Evolutionary conservation across 2,329 filamentous ascomycete species (phyloP).

Genomic region (Fusarium brevicatenulatum): DNA sequence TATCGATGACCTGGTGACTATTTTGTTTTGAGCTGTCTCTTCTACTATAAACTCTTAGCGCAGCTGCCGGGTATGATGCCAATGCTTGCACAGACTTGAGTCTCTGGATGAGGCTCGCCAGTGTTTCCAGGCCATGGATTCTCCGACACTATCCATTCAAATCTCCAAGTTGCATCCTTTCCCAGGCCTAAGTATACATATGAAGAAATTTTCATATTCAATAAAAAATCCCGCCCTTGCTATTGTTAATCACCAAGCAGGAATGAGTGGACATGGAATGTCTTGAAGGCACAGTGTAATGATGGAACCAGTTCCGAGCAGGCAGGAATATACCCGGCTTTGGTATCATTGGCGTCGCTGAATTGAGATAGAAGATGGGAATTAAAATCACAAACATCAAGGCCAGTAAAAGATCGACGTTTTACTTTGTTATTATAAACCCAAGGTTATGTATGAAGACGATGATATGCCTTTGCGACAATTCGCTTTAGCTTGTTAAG

Average conservation of each 20-base stretch:
- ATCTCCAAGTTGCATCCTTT: neutral
- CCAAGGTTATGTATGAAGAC: too few relatives aligned
- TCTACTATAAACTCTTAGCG: too few relatives aligned
- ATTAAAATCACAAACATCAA: accelerated
- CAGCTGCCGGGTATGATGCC: too few relatives aligned
- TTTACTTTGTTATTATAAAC: neutral
- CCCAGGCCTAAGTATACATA: too few relatives aligned
- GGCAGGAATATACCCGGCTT: neutral
- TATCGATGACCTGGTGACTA: neutral
- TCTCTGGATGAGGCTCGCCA: too few relatives aligned
- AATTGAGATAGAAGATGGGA: accelerated
- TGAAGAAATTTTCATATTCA: too few relatives aligned
- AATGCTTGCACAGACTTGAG: too few relatives aligned
- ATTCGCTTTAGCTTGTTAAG: neutral
- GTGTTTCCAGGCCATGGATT: neutral
- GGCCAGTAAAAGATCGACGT: neutral
- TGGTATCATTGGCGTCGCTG: accelerated
- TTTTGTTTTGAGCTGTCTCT: neutral
- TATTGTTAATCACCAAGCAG: neutral
- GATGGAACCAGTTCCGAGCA: accelerated
- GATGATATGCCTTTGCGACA: accelerated
- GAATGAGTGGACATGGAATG: neutral
- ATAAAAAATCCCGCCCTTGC: too few relatives aligned
- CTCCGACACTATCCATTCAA: accelerated
- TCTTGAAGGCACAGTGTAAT: accelerated